These are phyloP conservation scores for Diaporthe eres DNA, from an alignment of 2,329 filamentous ascomycete species.

Conservation along the genomic window DNA sequence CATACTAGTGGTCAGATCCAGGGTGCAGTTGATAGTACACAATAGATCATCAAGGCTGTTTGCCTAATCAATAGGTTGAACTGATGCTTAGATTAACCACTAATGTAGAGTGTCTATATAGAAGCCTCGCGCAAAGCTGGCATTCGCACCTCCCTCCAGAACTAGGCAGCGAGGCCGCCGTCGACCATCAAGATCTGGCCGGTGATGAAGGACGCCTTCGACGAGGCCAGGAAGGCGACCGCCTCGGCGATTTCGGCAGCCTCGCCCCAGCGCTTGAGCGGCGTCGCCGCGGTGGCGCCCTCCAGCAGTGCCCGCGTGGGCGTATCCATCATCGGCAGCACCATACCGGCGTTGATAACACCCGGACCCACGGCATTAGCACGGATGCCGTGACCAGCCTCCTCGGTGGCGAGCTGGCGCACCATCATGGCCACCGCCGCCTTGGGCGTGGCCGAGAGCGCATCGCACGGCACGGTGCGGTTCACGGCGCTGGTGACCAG, in stretches of 20 bases:
- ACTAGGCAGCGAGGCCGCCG: slow-evolving; percentile 40
- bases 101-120: slow-evolving; percentile 3
- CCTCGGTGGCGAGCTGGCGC: slow-evolving; percentile 33
- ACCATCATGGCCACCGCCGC: slow-evolving; percentile 16
- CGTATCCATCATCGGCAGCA: slow-evolving; percentile 20
- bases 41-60: background rate
- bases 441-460: slow-evolving; percentile 21
- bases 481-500: slow-evolving; percentile 19
- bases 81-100: background rate
- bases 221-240: slow-evolving; percentile 44
- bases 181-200: slow-evolving; percentile 46
- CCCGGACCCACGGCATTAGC: slow-evolving; percentile 7
- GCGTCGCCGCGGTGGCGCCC: slow-evolving; percentile 42
- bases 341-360: slow-evolving; percentile 27
- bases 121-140: background rate
- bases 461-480: slow-evolving; percentile 19
- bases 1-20: background rate
- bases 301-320: slow-evolving; percentile 38
- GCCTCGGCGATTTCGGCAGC: slow-evolving; percentile 44
- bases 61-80: background rate
- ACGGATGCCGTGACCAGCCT: slow-evolving; percentile 14
- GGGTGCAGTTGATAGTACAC: background rate
- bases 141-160: background rate
- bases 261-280: slow-evolving; percentile 45
- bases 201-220: slow-evolving; percentile 44